Base-by-base conservation (phyloP, 352 stramenopile species). In the Phytophthora fragariae region DNA sequence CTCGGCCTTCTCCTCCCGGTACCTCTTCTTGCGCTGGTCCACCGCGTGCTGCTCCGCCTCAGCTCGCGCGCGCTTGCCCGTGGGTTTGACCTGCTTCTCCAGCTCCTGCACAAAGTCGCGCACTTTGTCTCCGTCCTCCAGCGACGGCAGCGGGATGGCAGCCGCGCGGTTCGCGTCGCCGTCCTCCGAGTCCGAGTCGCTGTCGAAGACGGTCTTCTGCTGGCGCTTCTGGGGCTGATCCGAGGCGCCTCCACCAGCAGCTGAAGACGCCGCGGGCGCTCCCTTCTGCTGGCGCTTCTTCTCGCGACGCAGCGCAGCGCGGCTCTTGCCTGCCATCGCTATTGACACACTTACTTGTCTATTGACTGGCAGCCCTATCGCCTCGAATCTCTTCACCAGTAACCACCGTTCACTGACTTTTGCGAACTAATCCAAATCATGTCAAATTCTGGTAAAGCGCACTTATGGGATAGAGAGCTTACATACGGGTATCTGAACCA, bases 1-100 rank as follows among this genome's bases (percentile, higher is more conserved):
- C 77, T 93, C 80, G 5, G 89, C 88, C 61, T 90, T 91, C 52
- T 85, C 76, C 59, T 91, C 80, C 17, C 86, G 76, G 58, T 84
- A 84, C 31, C 80, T 72, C 70, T 90, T 88, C 72, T 91, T 90
- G 56, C 84, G 62, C 63, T 85, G 77, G 46, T 83, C 73, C 66
- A 83, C 70, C 17, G 75, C 84, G 15, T 90, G 80, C 60, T 92
- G 83, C 69, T 89, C 79, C 12, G 81, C 71, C 61, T 91, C 84
- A 5, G 80, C 76, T 53, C 84, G 69, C 27, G 80, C 78, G 50
- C 85, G 83, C 62, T 94, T 92, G 47, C 76, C 84, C 33, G 57
- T 46, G 7, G 62, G 44, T 7, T 69, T 68, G 5, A 63, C 17
- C 12, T 74, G 55, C 60, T 76, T 69, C 37, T 85, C 72, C 41